phyloP scores from a whole-genome alignment of 2,329 filamentous ascomycete genomes.

The Eurotiales sp. region DNA sequence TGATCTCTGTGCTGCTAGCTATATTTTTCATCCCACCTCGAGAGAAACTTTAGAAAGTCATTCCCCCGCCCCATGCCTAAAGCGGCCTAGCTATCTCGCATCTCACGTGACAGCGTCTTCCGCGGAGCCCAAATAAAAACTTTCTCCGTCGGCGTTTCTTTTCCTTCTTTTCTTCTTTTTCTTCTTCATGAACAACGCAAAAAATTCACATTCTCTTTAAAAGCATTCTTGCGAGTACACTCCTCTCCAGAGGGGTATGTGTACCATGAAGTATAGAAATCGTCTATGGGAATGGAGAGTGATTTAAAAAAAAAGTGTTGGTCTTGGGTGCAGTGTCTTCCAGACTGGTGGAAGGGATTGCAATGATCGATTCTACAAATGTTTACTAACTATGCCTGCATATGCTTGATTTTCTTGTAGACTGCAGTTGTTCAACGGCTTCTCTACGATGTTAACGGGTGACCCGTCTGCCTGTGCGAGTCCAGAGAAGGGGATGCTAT shows the following conservation, averaged over 20 bases:
- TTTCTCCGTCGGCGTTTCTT: neutral
- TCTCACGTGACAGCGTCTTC: neutral
- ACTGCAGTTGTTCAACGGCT: too few relatives aligned
- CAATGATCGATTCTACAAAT: slow-evolving; percentile 57
- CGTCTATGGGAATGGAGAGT: slow-evolving; percentile 56
- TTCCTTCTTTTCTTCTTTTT: slow-evolving; percentile 27
- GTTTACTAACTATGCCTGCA: slow-evolving; percentile 9
- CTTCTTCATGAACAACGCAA: slow-evolving; percentile 54
- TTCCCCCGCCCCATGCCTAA: slow-evolving; percentile 15
- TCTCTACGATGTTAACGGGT: too few relatives aligned
- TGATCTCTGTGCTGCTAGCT: too few relatives aligned
- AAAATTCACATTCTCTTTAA: slow-evolving; percentile 52
- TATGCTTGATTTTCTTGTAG: too few relatives aligned
- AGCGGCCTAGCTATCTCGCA: neutral
- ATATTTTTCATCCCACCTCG: slow-evolving; percentile 15
- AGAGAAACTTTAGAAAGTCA: neutral
- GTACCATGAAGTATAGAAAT: slow-evolving; percentile 57
- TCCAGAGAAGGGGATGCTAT: neutral
- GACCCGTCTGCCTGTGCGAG: neutral
- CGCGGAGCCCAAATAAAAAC: slow-evolving; percentile 5
- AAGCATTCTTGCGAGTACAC: slow-evolving; percentile 56
- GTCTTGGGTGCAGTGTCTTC: slow-evolving; percentile 58
- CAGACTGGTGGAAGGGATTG: slow-evolving; percentile 52
- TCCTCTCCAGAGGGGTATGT: slow-evolving; percentile 16
- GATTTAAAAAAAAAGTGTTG: slow-evolving; percentile 40